Base-by-base conservation (phyloP, 805 yeast genomes). In the Naumovozyma dairenensis region DNA sequence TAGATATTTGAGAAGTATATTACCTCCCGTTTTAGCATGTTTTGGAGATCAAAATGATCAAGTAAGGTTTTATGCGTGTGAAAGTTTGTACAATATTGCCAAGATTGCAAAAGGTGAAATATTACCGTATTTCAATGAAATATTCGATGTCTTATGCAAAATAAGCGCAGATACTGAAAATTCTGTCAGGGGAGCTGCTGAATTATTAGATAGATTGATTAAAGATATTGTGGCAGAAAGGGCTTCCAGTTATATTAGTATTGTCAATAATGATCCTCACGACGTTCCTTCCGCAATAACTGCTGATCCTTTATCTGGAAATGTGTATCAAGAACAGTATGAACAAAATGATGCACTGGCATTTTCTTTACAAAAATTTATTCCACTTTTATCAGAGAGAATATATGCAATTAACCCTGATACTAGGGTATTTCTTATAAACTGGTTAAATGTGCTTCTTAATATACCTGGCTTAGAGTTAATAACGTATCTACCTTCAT, bases 41-140 rank as follows among this genome's bases (percentile, higher is more conserved):
- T 92, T 92, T 56, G 89, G 94, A 32, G 98, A 92, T 51, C 95
- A 92, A 39, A 96, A 92, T 55, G 89, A 95, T n/a, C 74, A 94
- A 45, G 98, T 92, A 6, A 69, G 98, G 35, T 92, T 92, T 51
- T 92, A 86, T 56, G 96, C 98, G 0, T 92, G 97, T 62, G 98
- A 92, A 52, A 80, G 94, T 31, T 66, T 92, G 40, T 92, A 92
- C 59, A 92, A 92, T 59, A 87, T 92, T 29, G 94, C 97, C 30
- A 92, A 92, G 52, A 93, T 92, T 15, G 94, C 97, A 3, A 77
- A 94, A 45, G 97, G 97, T 19, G 97, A 92, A 58, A 83, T 92
- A 16, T 63, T 92, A 40, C 65, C 81, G 9, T 87, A 84, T 55
- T 92, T 92, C 66, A 92, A 89, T 59, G 97, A 92, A 59, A 80